Percentiles rank a stretch among this genome's conserved stretches.
phyloP scores from a whole-genome alignment of 495 filamentous ascomycete species.

The Aspergillus conjunctus region DNA sequence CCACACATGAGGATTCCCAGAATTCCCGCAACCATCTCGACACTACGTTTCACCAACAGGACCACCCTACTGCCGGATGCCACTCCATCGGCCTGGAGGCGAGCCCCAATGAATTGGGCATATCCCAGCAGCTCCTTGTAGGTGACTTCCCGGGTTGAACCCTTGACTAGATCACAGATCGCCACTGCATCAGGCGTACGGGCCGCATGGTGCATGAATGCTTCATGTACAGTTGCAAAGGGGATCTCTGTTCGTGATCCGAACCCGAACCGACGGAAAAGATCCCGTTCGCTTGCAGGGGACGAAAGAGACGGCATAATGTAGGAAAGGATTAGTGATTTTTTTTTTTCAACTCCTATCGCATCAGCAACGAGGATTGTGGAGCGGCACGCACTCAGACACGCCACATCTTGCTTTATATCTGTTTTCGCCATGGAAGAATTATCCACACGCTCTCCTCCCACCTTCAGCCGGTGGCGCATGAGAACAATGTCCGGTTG shows the following conservation, averaged over 20 bases:
- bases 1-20: constrained; percentile 15
- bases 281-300: background rate
- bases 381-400: too few relatives aligned
- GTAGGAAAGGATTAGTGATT: background rate
- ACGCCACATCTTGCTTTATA: too few relatives aligned
- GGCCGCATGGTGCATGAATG: constrained; percentile 14
- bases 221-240: constrained; percentile 12
- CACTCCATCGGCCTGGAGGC: constrained; percentile 7
- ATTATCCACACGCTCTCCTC: too few relatives aligned
- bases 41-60: constrained; percentile 7
- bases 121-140: constrained; percentile 11
- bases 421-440: too few relatives aligned
- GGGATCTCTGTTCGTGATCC: constrained; percentile 1
- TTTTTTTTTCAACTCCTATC: too few relatives aligned
- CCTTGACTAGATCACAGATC: constrained; percentile 1
- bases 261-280: constrained; percentile 11
- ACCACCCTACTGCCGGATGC: constrained; percentile 1
- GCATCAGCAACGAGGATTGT: too few relatives aligned
- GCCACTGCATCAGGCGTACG: constrained; percentile 1
- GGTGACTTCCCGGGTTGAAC: constrained; percentile 5
- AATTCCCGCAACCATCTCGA: constrained; percentile 14
- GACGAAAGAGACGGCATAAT: background rate
- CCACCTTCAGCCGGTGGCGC: background rate
- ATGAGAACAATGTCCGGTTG: background rate
- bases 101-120: constrained; percentile 9